A percentile compares a stretch with the other conserved stretches of the same genome.
Conservation (phyloP, 2,329 filamentous ascomycete genomes). For the Sclerotiophoma versabilis region DNA sequence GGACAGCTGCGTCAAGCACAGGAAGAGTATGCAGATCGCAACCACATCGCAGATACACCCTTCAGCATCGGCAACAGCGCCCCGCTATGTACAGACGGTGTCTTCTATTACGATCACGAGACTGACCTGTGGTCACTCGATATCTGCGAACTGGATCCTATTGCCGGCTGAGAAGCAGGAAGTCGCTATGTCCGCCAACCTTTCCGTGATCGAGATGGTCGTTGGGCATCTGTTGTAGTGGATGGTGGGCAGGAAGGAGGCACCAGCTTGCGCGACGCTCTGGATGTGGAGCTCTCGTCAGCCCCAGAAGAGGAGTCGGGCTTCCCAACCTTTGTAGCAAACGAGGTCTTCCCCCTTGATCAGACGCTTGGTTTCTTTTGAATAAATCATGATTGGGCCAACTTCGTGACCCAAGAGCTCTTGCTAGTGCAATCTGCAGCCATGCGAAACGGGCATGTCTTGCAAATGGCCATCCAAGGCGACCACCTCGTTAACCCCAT, state of each 20-base stretch:
- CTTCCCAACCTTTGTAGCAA: not conserved
- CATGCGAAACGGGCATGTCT: too few relatives aligned
- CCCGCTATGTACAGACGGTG: not conserved
- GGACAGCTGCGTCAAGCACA: not conserved
- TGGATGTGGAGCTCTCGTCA: not conserved
- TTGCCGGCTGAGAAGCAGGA: not conserved
- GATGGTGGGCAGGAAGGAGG: not conserved
- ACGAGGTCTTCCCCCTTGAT: not conserved
- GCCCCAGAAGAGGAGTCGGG: too few relatives aligned
- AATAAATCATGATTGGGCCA: too few relatives aligned
- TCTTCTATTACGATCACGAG: not conserved
- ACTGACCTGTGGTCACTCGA: not conserved
- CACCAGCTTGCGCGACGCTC: not conserved
- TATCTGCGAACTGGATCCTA: not conserved
- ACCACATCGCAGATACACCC: not conserved
- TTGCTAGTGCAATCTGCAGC: too few relatives aligned
- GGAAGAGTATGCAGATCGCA: not conserved
- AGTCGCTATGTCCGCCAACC: not conserved
- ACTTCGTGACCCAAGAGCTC: too few relatives aligned
- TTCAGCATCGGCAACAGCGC: not conserved
- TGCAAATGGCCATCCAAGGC: too few relatives aligned
- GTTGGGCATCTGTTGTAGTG: not conserved
- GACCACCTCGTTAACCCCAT: not conserved
- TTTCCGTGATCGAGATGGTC: not conserved
- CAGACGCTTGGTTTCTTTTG: too few relatives aligned